Evolutionary conservation across 345 rosid species (phyloP), one percentile per base, ranked within the genome.

Genomic region (Clarkia xantiana): DNA sequence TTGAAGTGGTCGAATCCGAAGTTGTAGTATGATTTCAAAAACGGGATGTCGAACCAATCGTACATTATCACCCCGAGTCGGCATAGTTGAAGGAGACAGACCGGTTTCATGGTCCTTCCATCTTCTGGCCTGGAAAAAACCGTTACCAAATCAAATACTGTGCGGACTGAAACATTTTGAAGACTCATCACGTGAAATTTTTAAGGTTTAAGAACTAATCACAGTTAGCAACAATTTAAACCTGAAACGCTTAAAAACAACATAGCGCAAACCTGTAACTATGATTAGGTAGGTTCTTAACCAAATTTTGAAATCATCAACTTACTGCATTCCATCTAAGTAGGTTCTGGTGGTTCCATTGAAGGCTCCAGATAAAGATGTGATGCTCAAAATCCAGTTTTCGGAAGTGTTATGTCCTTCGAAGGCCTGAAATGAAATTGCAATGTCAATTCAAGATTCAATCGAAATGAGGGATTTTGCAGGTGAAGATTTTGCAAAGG

Each of bases 1-100:
- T 78, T 76, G 56, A 75, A 93, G 63, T 93, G 99, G 57, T 87
- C 96, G 34, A 93, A 93, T 39, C 99, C 99, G 15, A 93, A 93
- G 55, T 78, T 82, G 76, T 93, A 93, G 57, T 84, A 93, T 40
- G 66, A 55, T 64, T 87, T 93, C 12, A 93, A 73, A 90, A 81
- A 84, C 1, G 80, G 61, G 42, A 93, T 87, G 65, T 87, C 96
- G 9, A 93, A 56, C 99, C 99, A 93, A 40, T 93, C 99, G 20
- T 87, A 93, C 38, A 87, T 62, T 63, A 84, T 70, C 42, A 76
- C 87, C 50, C 99, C 96, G 22, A 93, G 14, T 45, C 88, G 87
- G 44, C 85, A 80, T 12, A 87, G 40, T 62, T 93, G 96, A 59
- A 93, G 94, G 48, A 93, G 77, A 44, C 72, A 70, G 52, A 93